phyloP scores from a whole-genome alignment of 83 land plant species.

The Thuja plicata region DNA sequence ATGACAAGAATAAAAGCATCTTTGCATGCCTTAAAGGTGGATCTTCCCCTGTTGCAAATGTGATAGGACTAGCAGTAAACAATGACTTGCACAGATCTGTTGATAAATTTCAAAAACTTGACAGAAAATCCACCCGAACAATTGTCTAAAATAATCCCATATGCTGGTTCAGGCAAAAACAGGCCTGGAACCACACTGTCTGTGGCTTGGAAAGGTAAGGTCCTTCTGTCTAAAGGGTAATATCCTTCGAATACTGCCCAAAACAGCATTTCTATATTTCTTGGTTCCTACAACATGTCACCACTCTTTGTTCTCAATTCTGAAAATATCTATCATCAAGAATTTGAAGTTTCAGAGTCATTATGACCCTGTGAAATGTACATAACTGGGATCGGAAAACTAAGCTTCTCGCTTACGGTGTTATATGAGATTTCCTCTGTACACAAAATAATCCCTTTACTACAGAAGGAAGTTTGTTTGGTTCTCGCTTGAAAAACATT shows the following conservation, averaged over 20 bases:
- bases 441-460: no score
- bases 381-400: no score
- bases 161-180: slow-evolving; percentile 99
- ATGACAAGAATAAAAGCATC: neutral
- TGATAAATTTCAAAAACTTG: slow-evolving; percentile 96
- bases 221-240: slow-evolving; percentile 95
- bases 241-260: slow-evolving; percentile 97
- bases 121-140: slow-evolving; percentile 96
- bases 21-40: slow-evolving; percentile 79
- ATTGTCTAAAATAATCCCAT: slow-evolving; percentile 80
- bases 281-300: slow-evolving; percentile 94
- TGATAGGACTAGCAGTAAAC: slow-evolving; percentile 87
- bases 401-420: no score
- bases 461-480: no score
- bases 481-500: no score
- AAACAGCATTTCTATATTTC: slow-evolving; percentile 84
- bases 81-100: slow-evolving; percentile 87
- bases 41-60: slow-evolving; percentile 95
- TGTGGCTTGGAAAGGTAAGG: slow-evolving; percentile 91
- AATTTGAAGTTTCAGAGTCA: no score
- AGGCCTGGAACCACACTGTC: slow-evolving; percentile 86
- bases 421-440: no score
- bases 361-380: no score
- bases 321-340: no score
- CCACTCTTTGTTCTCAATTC: no score